These are phyloP conservation scores for Patellifolia procumbens DNA, from an alignment of 179 eudicot genomes.

Conservation along the genomic window DNA sequence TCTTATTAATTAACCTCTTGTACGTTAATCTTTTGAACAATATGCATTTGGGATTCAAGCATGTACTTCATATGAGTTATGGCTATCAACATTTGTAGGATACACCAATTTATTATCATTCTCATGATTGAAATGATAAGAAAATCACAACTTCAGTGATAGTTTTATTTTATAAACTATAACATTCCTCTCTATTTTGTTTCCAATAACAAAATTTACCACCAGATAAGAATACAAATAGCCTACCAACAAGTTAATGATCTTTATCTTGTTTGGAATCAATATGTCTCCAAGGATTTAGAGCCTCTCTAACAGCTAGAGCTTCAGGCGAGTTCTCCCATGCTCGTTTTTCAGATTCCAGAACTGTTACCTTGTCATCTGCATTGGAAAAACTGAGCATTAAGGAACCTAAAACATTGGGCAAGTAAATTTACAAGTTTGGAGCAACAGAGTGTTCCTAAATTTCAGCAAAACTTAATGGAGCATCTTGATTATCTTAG, in stretches of 20 bases:
- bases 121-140: not conserved
- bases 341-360: constrained; percentile 83
- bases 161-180: not conserved
- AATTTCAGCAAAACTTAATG: not conserved
- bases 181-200: not conserved
- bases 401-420: not conserved
- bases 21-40: too few relatives aligned
- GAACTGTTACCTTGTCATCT: constrained; percentile 88
- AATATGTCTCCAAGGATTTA: constrained; percentile 80
- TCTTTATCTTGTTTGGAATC: constrained; percentile 46
- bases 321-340: constrained; percentile 89
- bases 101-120: too few relatives aligned
- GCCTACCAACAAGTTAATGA: constrained; percentile 21
- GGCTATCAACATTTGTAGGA: too few relatives aligned
- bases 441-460: not conserved
- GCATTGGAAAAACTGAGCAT: constrained; percentile 22
- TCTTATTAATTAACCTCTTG: constrained; percentile 8
- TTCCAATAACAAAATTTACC: not conserved
- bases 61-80: too few relatives aligned
- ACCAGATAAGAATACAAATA: not conserved
- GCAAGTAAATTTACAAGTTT: too few relatives aligned
- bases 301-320: constrained; percentile 77
- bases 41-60: not conserved
- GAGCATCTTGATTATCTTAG: not conserved
- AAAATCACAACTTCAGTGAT: not conserved